Percentiles rank a stretch among this genome's conserved stretches.
Evolutionary conservation across 257 asterid genomes (phyloP).

Genomic region (Lithospermum erythrorhizon): DNA sequence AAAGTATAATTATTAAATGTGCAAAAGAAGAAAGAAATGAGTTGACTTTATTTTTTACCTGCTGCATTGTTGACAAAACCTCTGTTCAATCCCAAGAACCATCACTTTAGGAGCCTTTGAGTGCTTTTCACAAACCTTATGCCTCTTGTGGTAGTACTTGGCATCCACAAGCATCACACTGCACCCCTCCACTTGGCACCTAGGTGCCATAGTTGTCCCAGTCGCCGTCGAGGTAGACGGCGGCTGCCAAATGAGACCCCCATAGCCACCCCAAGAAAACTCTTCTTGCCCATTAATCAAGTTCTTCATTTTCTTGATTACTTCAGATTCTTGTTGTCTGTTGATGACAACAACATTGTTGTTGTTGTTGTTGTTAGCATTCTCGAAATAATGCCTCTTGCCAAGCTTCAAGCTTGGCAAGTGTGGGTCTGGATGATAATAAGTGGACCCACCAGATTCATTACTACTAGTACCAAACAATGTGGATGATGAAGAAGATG

Average conservation of each 20-base stretch:
- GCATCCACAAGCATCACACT: slow-evolving; percentile 32
- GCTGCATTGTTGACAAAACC: slow-evolving; percentile 81
- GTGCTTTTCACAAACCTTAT: slow-evolving; percentile 62
- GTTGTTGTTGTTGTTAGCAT: slow-evolving; percentile 15
- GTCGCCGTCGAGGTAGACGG: too few relatives aligned
- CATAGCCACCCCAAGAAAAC: background rate
- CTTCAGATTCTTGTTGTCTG: background rate
- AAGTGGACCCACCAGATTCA: background rate
- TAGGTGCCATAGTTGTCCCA: too few relatives aligned
- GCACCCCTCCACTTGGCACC: slow-evolving; percentile 73
- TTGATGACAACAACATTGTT: background rate
- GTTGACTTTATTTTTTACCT: slow-evolving; percentile 25
- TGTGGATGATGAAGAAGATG: background rate
- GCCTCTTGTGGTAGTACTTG: slow-evolving; percentile 53
- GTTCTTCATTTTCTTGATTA: background rate
- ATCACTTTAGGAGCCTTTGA: slow-evolving; percentile 54
- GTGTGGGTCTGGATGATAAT: slow-evolving; percentile 27
- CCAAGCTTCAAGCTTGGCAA: slow-evolving; percentile 51
- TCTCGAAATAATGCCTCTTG: slow-evolving; percentile 43
- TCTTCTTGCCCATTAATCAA: background rate
- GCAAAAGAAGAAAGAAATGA: background rate
- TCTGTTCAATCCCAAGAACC: slow-evolving; percentile 46
- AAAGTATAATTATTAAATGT: too few relatives aligned
- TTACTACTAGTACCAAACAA: background rate
- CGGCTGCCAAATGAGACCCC: background rate